A percentile compares a stretch with the other conserved stretches of the same genome.
phyloP scores from a whole-genome alignment of 139 green algal species.

The Coccomyxa sp. region DNA sequence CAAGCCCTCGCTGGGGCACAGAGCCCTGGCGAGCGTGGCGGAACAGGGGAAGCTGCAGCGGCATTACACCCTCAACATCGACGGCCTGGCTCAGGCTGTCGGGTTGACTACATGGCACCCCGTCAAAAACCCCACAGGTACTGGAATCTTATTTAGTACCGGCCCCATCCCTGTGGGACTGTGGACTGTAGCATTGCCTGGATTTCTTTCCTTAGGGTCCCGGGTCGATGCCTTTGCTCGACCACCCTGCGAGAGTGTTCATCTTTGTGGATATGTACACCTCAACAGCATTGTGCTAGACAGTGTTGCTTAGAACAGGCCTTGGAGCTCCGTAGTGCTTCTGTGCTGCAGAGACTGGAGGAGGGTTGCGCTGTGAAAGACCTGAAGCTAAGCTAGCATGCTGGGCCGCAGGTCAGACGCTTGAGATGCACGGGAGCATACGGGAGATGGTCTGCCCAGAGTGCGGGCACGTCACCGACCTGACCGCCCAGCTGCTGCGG shows the following conservation, averaged over 20 bases:
- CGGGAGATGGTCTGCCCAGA: slow-evolving; percentile 49
- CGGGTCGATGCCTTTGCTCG: too few relatives aligned
- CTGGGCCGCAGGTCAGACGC: slow-evolving; percentile 52
- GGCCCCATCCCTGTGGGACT: too few relatives aligned
- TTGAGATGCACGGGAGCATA: slow-evolving; percentile 90
- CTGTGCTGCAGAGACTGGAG: too few relatives aligned
- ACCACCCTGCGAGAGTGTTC: too few relatives aligned
- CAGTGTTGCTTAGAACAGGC: background rate
- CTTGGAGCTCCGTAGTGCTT: background rate
- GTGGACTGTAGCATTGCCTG: too few relatives aligned
- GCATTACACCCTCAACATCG: slow-evolving; percentile 95
- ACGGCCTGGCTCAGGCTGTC: slow-evolving; percentile 66
- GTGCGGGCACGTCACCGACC: slow-evolving; percentile 37
- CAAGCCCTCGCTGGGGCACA: slow-evolving; percentile 45
- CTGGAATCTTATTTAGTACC: too few relatives aligned
- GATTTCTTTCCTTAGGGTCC: too few relatives aligned
- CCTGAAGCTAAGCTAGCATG: too few relatives aligned
- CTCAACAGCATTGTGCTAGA: background rate
- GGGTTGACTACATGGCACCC: slow-evolving; percentile 86
- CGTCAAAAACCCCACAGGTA: slow-evolving; percentile 52
- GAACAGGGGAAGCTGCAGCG: slow-evolving; percentile 52
- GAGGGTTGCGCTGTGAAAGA: too few relatives aligned
- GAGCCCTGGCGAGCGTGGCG: slow-evolving; percentile 45
- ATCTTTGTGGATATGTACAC: too few relatives aligned
- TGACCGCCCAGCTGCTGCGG: slow-evolving; percentile 34